Base-by-base conservation (phyloP, 768 basidiomycete species). In the Tephrocybe rancida region DNA sequence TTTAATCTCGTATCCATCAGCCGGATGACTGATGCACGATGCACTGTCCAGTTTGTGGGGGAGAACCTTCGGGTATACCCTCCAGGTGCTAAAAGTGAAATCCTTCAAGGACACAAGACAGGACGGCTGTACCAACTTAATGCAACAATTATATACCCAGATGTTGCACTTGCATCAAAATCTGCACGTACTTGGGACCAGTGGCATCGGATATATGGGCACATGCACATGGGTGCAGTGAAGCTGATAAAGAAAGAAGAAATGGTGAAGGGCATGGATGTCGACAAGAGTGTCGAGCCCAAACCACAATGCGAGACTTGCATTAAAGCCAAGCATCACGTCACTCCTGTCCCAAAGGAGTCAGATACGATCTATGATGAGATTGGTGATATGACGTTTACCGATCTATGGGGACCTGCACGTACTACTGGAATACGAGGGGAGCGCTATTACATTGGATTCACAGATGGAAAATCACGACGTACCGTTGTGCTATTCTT, bases 381-480 rank as follows among this genome's bases (percentile, higher is more conserved):
- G 41, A 58, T 61, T 48, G 56, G 50, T 3, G 41, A 55, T 16
- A 44, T 44, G 38, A 55, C 53, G 14, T 35, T 29, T 3, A 41
- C 55, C 52, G 68, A 74, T 55, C 55, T 74, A 0, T 74, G 70
- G 67, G 70, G 72, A 37, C 68, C 68, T 1, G 61, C 63, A 1
- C 55, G 51, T 8, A 56, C 53, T 0, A 30, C 39, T 11, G 66
- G 66, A 2, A 64, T 67, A 10, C 45, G 60, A 18, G 58, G 61
- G 9, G 61, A 45, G 21, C 53, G 55, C 25, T 73, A 70, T 55
- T 64, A 61, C 44, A 59, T 67, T 35, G 60, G 64, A 0, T 68
- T 71, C 44, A 68, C 63, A 1, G 66, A 70, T 44, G 65, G 61
- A 22, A 38, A 50, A 16, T 55, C 52, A 11, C 54, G 50, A 1